Base-by-base conservation (phyloP, 2,329 filamentous ascomycete species). In the Hymenoscyphus salicellus region DNA sequence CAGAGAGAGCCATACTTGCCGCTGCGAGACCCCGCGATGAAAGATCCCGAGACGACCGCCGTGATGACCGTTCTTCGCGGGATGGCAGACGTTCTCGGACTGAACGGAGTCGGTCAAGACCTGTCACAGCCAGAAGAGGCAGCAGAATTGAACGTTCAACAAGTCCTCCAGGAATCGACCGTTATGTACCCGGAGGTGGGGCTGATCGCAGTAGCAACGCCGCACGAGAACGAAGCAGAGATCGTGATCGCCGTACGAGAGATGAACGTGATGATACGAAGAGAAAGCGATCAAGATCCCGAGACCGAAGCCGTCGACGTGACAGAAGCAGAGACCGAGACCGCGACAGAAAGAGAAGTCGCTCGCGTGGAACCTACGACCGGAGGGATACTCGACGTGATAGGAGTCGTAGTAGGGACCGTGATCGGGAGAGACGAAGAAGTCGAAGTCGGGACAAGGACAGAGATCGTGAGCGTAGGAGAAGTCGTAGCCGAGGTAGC, bases 111-210 rank as follows among this genome's bases (percentile, higher is more conserved):
- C 71, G 73, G 62, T 72, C 72, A 5, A 63, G 73, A 38, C 69
- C 67, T 7, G 59, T 66, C 30, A 63, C 55, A 49, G 66, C 23
- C 38, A 71, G 71, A 65, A 66, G 72, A 33, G 63, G 67, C 30
- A 75, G 72, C 55, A 65, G 72, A 14, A 70, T 72, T 17, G 72
- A 74, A 46, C 71, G 74, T 62, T 74, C 72, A 38, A 73, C 72
- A 6, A 75, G 74, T 64, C 74, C 74, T 16, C 43, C 69, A 20
- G 72, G 74, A 33, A 75, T 75, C 43, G 74, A 76, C 60, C 73
- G 74, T 11, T 76, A 76, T 66, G 72, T 75, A 10, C 74, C 74
- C 10, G 60, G 60, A 49, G 71, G 70, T 32, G 67, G 68, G 26
- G 65, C 65, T 46, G 68, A 73, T 38, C 70, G 72, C 11, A 69